Percentiles rank a stretch among this genome's conserved stretches.
These are phyloP conservation scores for Ormosia semicastrata DNA, from an alignment of 306 rosid genomes.

Conservation along the genomic window DNA sequence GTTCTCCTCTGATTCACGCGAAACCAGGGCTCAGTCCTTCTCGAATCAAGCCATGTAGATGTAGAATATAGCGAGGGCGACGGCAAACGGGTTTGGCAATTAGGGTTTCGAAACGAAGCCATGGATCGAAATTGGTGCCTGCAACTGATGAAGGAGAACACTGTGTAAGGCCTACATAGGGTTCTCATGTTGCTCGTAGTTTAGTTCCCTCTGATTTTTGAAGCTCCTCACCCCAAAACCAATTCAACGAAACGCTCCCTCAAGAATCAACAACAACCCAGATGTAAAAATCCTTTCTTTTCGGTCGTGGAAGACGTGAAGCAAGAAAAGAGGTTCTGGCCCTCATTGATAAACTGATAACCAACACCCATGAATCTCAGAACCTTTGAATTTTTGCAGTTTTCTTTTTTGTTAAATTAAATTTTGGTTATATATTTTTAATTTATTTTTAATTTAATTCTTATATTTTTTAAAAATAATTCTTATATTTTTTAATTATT, in stretches of 20 bases:
- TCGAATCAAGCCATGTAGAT: conserved; percentile 30
- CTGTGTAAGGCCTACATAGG: conserved; percentile 55
- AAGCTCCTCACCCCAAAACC: background rate
- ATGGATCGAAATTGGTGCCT: conserved; percentile 51
- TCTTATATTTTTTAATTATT: no score
- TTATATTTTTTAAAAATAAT: no score
- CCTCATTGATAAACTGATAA: conserved; percentile 12
- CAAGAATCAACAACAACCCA: background rate
- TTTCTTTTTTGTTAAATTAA: background rate
- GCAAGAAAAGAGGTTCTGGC: conserved; percentile 27
- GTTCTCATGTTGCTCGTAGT: conserved; percentile 62
- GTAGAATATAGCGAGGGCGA: conserved; percentile 37
- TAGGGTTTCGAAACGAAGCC: conserved; percentile 65
- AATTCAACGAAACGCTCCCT: background rate
- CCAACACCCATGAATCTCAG: conserved; percentile 35
- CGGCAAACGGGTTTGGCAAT: conserved; percentile 36
- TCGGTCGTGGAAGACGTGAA: conserved; percentile 37
- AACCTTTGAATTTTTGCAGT: conserved; percentile 19
- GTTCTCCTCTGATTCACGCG: conserved; percentile 70
- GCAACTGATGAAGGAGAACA: conserved; percentile 62
- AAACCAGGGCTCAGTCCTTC: conserved; percentile 43
- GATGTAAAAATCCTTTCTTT: background rate
- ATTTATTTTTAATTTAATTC: no score
- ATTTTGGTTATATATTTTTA: no score
- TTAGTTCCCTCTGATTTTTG: conserved; percentile 25